Conservation (phyloP, 805 yeast genomes). For the Lipomyces japonicus region DNA sequence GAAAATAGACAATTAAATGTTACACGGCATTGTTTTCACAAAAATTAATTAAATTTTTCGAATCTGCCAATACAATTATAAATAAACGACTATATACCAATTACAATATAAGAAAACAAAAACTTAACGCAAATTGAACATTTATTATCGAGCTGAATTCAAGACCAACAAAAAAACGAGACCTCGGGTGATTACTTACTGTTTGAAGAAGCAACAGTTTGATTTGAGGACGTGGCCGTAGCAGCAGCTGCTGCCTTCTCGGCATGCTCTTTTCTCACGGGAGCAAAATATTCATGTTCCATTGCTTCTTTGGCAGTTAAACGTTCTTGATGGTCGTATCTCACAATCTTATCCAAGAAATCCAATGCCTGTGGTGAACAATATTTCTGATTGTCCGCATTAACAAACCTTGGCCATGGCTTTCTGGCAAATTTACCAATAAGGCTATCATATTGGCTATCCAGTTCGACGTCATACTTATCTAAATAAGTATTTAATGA, state of each 20-base stretch:
- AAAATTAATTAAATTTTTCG: too few relatives aligned
- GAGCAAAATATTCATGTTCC: constrained; percentile 51
- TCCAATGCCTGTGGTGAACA: constrained; percentile 71
- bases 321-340: constrained; percentile 85
- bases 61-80: too few relatives aligned
- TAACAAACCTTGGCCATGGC: constrained; percentile 83
- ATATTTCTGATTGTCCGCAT: constrained; percentile 62
- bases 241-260: constrained; percentile 9
- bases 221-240: background rate
- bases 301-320: constrained; percentile 86
- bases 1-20: too few relatives aligned
- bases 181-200: too few relatives aligned
- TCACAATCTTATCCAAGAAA: constrained; percentile 70
- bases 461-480: constrained; percentile 67
- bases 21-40: too few relatives aligned
- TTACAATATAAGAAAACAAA: too few relatives aligned
- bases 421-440: constrained; percentile 68
- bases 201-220: too few relatives aligned
- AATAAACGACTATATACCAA: too few relatives aligned
- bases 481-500: constrained; percentile 63
- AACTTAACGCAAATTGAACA: too few relatives aligned
- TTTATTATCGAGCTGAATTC: too few relatives aligned
- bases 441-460: constrained; percentile 72
- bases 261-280: constrained; percentile 33
- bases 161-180: too few relatives aligned